Percentiles rank a stretch among this genome's conserved stretches.
These are phyloP conservation scores for Dichotomopilus funicola DNA, from an alignment of 2,329 filamentous ascomycete genomes.

Conservation along the genomic window DNA sequence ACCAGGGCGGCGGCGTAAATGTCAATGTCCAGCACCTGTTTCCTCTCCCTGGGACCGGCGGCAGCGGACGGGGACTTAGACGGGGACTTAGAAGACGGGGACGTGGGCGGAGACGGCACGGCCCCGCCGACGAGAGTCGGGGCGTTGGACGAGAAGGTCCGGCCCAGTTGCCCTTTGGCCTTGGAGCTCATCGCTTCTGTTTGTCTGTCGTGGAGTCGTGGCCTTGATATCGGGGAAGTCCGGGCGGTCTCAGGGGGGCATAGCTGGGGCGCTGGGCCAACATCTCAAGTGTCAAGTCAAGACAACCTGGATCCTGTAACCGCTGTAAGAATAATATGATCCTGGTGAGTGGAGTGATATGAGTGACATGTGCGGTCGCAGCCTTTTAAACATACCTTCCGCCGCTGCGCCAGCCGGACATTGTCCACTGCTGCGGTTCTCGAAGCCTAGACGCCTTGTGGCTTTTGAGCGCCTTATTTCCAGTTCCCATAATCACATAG, in stretches of 20 bases:
- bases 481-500: background rate
- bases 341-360: too few relatives aligned
- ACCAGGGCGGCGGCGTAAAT: background rate
- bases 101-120: too few relatives aligned
- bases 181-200: background rate
- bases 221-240: background rate
- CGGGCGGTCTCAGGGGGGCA: background rate
- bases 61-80: background rate
- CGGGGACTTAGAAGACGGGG: too few relatives aligned
- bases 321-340: too few relatives aligned
- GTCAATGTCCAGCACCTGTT: background rate
- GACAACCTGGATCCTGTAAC: background rate
- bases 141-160: background rate
- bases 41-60: background rate
- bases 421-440: background rate
- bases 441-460: background rate
- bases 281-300: background rate
- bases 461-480: background rate
- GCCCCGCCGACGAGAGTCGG: background rate
- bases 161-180: background rate
- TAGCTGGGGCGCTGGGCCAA: background rate
- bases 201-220: background rate
- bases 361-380: too few relatives aligned
- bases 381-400: too few relatives aligned
- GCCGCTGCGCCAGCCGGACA: background rate